These are phyloP conservation scores for Articulospora tetracladia DNA, from an alignment of 495 filamentous ascomycete genomes.

Conservation along the genomic window DNA sequence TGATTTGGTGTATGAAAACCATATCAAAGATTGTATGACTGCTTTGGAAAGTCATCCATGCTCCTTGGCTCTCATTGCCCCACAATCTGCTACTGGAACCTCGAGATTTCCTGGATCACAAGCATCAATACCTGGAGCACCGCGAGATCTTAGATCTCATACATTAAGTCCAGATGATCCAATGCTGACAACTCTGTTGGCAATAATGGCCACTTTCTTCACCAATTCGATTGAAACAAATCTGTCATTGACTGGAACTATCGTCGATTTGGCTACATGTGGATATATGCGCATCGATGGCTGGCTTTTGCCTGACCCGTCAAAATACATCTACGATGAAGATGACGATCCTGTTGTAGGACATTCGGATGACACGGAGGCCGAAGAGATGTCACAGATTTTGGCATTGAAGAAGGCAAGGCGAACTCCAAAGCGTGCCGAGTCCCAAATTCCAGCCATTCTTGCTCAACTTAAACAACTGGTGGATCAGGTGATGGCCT, in stretches of 20 bases:
- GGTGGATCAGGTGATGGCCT: conserved; percentile 59
- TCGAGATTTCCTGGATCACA: conserved; percentile 44
- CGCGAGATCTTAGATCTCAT: conserved; percentile 52
- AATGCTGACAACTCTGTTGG: conserved; percentile 65
- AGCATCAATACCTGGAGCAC: conserved; percentile 47
- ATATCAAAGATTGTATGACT: conserved; percentile 73
- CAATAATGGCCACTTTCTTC: conserved; percentile 73
- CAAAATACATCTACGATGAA: conserved; percentile 50
- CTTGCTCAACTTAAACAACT: conserved; percentile 51
- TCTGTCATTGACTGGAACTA: conserved; percentile 73
- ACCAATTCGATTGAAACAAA: conserved; percentile 89
- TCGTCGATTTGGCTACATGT: conserved; percentile 80
- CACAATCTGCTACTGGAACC: conserved; percentile 47
- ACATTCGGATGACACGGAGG: conserved; percentile 23
- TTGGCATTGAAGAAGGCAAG: conserved; percentile 43
- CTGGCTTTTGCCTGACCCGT: conserved; percentile 80
- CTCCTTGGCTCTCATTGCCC: conserved; percentile 54
- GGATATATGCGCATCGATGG: conserved; percentile 77
- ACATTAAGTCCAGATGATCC: conserved; percentile 69
- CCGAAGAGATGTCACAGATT: conserved; percentile 39
- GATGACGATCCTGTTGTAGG: conserved; percentile 26
- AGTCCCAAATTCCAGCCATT: conserved; percentile 42
- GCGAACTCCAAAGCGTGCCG: conserved; percentile 44
- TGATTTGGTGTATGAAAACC: conserved; percentile 75
- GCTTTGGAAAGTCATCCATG: conserved; percentile 80